A percentile compares a stretch with the other conserved stretches of the same genome.
These are phyloP conservation scores for Glomus cerebriforme DNA, from an alignment of 192 early-diverging fungal species.

Conservation along the genomic window DNA sequence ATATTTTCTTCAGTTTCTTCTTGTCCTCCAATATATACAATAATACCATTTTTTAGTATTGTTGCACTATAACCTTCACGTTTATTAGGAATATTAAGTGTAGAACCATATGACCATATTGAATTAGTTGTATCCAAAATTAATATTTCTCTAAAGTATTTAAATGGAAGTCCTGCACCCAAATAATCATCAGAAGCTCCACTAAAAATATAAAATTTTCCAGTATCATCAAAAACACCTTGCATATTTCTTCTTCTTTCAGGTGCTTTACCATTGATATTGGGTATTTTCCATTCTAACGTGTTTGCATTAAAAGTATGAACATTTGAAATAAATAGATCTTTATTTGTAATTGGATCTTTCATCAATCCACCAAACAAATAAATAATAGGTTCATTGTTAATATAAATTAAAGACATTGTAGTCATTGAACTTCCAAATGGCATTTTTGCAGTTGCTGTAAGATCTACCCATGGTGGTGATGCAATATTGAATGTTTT, in stretches of 20 bases:
- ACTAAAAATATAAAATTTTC: conserved; percentile 6
- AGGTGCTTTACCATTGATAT: background rate
- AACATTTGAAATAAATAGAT: too few species aligned
- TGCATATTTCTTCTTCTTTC: background rate
- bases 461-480: background rate
- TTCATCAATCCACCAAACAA: background rate
- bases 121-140: background rate
- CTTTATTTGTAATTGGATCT: background rate
- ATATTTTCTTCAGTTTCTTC: background rate
- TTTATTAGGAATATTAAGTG: background rate
- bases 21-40: background rate
- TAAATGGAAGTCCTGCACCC: too few species aligned
- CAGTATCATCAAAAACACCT: background rate
- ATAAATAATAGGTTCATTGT: background rate
- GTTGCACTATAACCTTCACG: background rate
- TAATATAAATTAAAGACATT: background rate
- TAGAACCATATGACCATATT: background rate
- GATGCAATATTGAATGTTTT: background rate
- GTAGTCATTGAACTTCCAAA: background rate
- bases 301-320: background rate
- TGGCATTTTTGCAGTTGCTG: background rate
- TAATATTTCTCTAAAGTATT: background rate
- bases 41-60: background rate
- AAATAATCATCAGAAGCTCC: background rate
- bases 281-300: background rate